Evolutionary conservation across 1,139 yeast species (phyloP).

Genomic region (Debaryomyces nepalensis): DNA sequence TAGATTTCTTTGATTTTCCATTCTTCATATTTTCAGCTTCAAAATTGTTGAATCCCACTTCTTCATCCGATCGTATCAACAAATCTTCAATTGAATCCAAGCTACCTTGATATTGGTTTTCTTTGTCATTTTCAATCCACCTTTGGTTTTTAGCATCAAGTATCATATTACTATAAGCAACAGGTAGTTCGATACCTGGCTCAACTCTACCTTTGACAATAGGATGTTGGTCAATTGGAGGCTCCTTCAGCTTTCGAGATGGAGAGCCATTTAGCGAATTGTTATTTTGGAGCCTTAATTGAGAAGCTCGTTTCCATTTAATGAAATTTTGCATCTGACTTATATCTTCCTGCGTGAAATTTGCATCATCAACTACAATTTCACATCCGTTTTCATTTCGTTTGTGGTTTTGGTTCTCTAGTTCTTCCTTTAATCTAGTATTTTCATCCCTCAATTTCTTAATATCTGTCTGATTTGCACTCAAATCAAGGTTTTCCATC

Average conservation of each 20-base stretch:
- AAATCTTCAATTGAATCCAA: conserved; percentile 53
- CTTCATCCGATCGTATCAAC: conserved; percentile 26
- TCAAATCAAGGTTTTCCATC: conserved; percentile 19
- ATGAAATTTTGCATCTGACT: conserved; percentile 28
- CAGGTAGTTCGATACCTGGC: conserved; percentile 43
- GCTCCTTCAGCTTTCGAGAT: conserved; percentile 17
- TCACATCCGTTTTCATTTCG: conserved; percentile 17
- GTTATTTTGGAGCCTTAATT: conserved; percentile 31
- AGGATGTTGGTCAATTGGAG: conserved; percentile 17
- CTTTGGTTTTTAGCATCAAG: conserved; percentile 41
- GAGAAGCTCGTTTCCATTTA: conserved; percentile 47
- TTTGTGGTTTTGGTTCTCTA: conserved; percentile 13
- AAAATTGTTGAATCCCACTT: too few relatives aligned
- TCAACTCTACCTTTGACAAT: conserved; percentile 35
- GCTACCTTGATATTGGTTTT: conserved; percentile 34
- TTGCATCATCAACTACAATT: conserved; percentile 28
- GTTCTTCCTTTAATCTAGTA: conserved; percentile 19
- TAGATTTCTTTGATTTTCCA: background rate
- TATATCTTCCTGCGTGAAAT: conserved; percentile 28
- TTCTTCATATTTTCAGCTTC: too few relatives aligned
- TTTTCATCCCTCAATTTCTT: conserved; percentile 22
- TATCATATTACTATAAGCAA: conserved; percentile 44
- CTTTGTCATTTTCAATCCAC: conserved; percentile 41
- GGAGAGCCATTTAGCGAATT: conserved; percentile 17
- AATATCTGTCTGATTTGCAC: conserved; percentile 13